Percentiles rank a stretch among this genome's conserved stretches.
Evolutionary conservation across 495 filamentous ascomycete genomes (phyloP).

Genomic region (Aspergillus steynii): DNA sequence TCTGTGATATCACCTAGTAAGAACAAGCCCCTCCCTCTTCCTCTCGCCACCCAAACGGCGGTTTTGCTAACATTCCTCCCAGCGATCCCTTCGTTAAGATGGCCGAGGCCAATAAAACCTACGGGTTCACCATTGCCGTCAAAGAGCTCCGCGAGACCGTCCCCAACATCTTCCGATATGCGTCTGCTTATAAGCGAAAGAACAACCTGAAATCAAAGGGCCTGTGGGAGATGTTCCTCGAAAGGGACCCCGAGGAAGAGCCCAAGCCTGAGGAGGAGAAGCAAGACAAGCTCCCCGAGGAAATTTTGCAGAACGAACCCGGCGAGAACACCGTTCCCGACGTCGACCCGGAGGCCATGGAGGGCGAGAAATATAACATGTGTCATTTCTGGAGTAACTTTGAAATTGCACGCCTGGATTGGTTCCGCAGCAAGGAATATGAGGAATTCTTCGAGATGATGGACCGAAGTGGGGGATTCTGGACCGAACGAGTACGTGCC

Average conservation of each 20-base stretch:
- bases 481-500: conserved; percentile 91
- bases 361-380: conserved; percentile 98
- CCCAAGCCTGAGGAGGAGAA: conserved; percentile 64
- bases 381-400: conserved; percentile 99
- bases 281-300: conserved; percentile 72
- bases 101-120: conserved; percentile 92
- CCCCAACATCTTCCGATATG: conserved; percentile 98
- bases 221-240: conserved; percentile 98
- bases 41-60: neutral
- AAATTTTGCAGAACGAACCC: conserved; percentile 76
- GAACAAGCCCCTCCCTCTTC: conserved; percentile 22
- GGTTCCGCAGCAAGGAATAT: conserved; percentile 94
- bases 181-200: conserved; percentile 95
- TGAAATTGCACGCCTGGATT: conserved; percentile 92
- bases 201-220: conserved; percentile 91
- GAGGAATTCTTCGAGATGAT: conserved; percentile 99
- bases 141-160: conserved; percentile 98
- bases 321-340: conserved; percentile 70
- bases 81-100: conserved; percentile 97
- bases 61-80: conserved; percentile 26
- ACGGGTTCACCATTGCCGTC: conserved; percentile 98
- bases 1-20: conserved; percentile 99
- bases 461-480: conserved; percentile 97
- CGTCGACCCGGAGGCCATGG: conserved; percentile 92
- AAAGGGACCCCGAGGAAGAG: conserved; percentile 60